phyloP scores from a whole-genome alignment of 2,329 filamentous ascomycete species.

The Aureobasidium subglaciale region DNA sequence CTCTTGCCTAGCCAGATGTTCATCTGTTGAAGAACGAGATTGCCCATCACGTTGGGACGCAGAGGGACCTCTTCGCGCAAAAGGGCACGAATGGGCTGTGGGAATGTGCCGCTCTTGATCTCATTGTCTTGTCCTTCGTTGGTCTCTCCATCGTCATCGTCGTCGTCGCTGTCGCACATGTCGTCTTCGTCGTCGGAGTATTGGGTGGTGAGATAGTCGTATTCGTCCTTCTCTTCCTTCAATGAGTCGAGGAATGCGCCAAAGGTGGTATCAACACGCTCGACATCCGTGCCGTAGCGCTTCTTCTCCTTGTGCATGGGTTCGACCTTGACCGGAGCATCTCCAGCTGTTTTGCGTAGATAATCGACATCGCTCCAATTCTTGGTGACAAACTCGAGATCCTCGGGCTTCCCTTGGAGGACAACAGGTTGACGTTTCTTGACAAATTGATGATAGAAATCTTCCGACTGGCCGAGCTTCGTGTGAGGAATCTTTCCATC shows the following conservation, averaged over 20 bases:
- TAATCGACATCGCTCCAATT: slow-evolving; percentile 9
- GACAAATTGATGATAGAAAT: background rate
- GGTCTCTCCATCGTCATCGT: background rate
- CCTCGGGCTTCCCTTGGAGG: background rate
- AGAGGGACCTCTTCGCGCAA: slow-evolving; percentile 3
- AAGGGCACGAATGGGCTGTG: slow-evolving; percentile 6
- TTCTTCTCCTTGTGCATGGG: slow-evolving; percentile 14
- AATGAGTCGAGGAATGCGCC: slow-evolving; percentile 6
- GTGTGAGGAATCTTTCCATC: background rate
- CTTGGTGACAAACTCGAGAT: background rate
- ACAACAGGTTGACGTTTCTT: background rate
- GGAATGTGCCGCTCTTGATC: slow-evolving; percentile 1
- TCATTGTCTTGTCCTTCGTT: background rate
- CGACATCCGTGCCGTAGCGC: slow-evolving; percentile 9
- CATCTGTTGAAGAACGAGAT: slow-evolving; percentile 14
- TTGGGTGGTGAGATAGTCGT: slow-evolving; percentile 12
- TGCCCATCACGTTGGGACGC: slow-evolving; percentile 5
- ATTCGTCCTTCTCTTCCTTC: slow-evolving; percentile 1
- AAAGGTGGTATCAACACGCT: slow-evolving; percentile 7
- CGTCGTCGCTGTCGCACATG: background rate
- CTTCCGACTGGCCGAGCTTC: background rate
- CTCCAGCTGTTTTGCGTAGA: slow-evolving; percentile 2
- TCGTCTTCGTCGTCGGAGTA: slow-evolving; percentile 11
- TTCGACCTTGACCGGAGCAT: slow-evolving; percentile 12
- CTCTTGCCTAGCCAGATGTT: slow-evolving; percentile 13